Percentiles rank a stretch among this genome's conserved stretches.
phyloP scores from a whole-genome alignment of 371 early-diverging fungal genomes.

The Amoeboradix gromovi region DNA sequence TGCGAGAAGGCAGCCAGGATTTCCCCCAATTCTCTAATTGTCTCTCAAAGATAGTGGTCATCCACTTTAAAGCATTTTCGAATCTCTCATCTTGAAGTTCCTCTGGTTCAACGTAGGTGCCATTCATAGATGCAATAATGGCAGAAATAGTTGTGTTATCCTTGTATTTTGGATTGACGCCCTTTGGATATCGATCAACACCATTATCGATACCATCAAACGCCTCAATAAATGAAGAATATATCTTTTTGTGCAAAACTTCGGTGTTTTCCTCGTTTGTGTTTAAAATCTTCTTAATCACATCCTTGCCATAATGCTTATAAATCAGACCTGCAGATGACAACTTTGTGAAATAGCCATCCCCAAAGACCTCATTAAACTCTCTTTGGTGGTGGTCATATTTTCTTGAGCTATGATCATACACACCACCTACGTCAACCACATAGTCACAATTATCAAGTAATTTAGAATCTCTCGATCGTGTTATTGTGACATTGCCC shows the following conservation, averaged over 20 bases:
- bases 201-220: conserved; percentile 61
- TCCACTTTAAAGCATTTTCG: too few species aligned
- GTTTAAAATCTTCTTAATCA: conserved; percentile 27
- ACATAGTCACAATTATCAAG: conserved; percentile 58
- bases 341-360: conserved; percentile 43
- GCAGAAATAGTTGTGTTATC: conserved; percentile 45
- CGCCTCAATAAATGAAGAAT: conserved; percentile 25
- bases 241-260: conserved; percentile 40
- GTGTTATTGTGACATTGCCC: conserved; percentile 18
- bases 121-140: conserved; percentile 51
- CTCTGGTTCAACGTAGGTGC: too few species aligned
- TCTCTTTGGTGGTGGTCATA: conserved; percentile 88
- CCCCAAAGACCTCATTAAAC: conserved; percentile 59
- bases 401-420: conserved; percentile 38
- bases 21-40: too few species aligned
- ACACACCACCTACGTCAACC: conserved; percentile 90
- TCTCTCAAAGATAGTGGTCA: too few species aligned
- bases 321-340: conserved; percentile 33
- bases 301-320: conserved; percentile 54
- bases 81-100: too few species aligned
- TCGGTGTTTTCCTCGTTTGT: conserved; percentile 19
- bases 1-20: too few species aligned
- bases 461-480: conserved; percentile 56
- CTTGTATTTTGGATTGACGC: conserved; percentile 42
- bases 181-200: conserved; percentile 16